Percentiles rank a stretch among this genome's conserved stretches.
Conservation (phyloP, 805 yeast species). For the Ogataea sp. region DNA sequence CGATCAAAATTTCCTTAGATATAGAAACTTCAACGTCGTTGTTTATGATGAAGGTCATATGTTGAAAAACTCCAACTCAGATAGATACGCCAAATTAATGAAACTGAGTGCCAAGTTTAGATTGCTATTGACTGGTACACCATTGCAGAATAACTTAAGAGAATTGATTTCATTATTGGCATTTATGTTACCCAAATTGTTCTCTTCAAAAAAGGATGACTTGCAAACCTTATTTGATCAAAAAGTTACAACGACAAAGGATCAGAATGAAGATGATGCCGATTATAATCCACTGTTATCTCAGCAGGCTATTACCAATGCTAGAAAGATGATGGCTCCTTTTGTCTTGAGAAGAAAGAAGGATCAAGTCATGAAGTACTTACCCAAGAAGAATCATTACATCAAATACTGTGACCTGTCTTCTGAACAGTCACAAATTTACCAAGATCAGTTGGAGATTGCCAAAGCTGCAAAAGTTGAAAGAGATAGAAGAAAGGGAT, state of each 20-base stretch:
- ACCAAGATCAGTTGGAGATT: slow-evolving; percentile 46
- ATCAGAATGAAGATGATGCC: slow-evolving; percentile 20
- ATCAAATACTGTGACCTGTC: slow-evolving; percentile 61
- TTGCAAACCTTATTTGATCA: slow-evolving; percentile 79
- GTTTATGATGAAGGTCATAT: slow-evolving; percentile 98
- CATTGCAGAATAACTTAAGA: slow-evolving; percentile 84
- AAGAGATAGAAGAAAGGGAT: slow-evolving; percentile 32
- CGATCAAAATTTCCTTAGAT: slow-evolving; percentile 72
- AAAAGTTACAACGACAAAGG: slow-evolving; percentile 47
- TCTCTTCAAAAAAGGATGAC: slow-evolving; percentile 76
- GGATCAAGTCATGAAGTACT: slow-evolving; percentile 81
- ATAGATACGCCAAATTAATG: slow-evolving; percentile 84
- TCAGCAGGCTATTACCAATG: slow-evolving; percentile 85
- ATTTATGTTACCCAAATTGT: slow-evolving; percentile 80
- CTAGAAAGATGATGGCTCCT: slow-evolving; percentile 98
- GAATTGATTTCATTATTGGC: slow-evolving; percentile 87
- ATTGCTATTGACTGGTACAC: slow-evolving; percentile 89
- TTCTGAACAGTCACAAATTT: slow-evolving; percentile 46
- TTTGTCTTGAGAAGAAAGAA: slow-evolving; percentile 89
- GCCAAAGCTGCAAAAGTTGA: slow-evolving; percentile 34
- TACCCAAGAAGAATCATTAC: slow-evolving; percentile 68
- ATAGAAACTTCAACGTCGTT: slow-evolving; percentile 72
- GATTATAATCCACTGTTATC: slow-evolving; percentile 75
- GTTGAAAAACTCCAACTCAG: slow-evolving; percentile 83
- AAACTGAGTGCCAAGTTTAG: slow-evolving; percentile 77